Evolutionary conservation across 768 basidiomycete species (phyloP), one percentile per base, ranked within the genome.

Genomic region (Boletus reticuloceps): DNA sequence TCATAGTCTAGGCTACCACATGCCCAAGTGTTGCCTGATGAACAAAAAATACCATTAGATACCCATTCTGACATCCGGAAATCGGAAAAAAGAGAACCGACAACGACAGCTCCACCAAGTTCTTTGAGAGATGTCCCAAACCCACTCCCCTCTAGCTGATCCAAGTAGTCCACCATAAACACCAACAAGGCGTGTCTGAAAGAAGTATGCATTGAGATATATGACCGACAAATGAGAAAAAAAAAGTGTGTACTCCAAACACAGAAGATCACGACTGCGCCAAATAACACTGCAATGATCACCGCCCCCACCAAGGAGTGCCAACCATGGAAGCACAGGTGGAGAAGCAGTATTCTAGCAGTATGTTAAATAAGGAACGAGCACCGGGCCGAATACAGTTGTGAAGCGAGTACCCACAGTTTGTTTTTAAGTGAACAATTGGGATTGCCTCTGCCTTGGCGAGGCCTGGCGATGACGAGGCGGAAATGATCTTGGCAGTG

Each of bases 261-360:
- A 67, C 85, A 86, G 12, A 91, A 74, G 6, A 86, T 84, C 19
- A 90, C 82, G 3, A 88, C 83, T 68, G 91, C 89, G 29, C 88
- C 88, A 58, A 89, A 91, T 61, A 90, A 82, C 8, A 89, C 77
- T 34, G 79, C 77, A 38, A 84, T 70, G 9, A 89, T 63, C 20
- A 78, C 74, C 19, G 5, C 86, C 88, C n/a, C 75, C 76, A n/a
- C 76, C 72, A 22, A 88, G 69, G 17, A 84, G 74, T 50, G 82
- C 81, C 50, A 91, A 77, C 43, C 85, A 78, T 37, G 89, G 86
- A 64, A 89, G 88, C 57, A 84, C 82, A 1, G 88, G 87, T 2
- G 86, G 85, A 38, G 84, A 86, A 55, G 78, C 76, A 31, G 82
- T 81, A 20, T 82, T 88, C 88, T 89, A 32, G 25, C 25, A 25